A percentile compares a stretch with the other conserved stretches of the same genome.
Evolutionary conservation across 1,284 basidiomycete genomes (phyloP).

Genomic region (Leccinum colubrinum): DNA sequence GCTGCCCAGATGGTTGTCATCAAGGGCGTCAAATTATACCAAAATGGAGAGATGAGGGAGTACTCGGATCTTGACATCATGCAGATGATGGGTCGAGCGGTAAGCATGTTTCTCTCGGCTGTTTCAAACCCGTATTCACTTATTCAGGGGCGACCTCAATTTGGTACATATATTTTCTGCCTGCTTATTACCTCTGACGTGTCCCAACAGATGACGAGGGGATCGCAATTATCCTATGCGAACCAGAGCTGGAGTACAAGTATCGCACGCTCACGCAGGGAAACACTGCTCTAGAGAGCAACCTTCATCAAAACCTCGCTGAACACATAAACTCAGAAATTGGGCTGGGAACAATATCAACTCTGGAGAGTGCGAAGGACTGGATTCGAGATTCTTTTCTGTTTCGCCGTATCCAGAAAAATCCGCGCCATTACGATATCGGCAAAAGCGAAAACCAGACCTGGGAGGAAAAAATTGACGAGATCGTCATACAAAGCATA

Average conservation of each 20-base stretch:
- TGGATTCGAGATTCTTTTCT: slow-evolving; percentile 86
- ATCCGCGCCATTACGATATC: slow-evolving; percentile 74
- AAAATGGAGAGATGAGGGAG: slow-evolving; percentile 62
- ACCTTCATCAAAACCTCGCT: slow-evolving; percentile 76
- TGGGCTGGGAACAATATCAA: slow-evolving; percentile 76
- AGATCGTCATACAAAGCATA: slow-evolving; percentile 69
- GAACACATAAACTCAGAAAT: slow-evolving; percentile 96
- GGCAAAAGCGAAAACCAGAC: slow-evolving; percentile 56
- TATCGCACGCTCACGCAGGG: slow-evolving; percentile 67
- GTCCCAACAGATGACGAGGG: slow-evolving; percentile 66
- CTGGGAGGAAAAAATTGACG: slow-evolving; percentile 70
- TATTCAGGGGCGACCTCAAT: slow-evolving; percentile 86
- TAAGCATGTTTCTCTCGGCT: slow-evolving; percentile 35
- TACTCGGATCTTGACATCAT: slow-evolving; percentile 83
- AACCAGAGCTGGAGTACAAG: slow-evolving; percentile 68
- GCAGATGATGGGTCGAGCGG: slow-evolving; percentile 85
- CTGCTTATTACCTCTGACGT: slow-evolving; percentile 7
- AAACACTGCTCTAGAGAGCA: slow-evolving; percentile 79
- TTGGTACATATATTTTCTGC: slow-evolving; percentile 48
- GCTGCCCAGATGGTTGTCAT: slow-evolving; percentile 82
- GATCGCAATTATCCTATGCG: slow-evolving; percentile 78
- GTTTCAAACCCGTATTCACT: not conserved
- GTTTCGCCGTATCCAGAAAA: slow-evolving; percentile 79
- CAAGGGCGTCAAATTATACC: slow-evolving; percentile 76
- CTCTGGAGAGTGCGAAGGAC: slow-evolving; percentile 62